Evolutionary conservation across 306 rosid species (phyloP).

Genomic region (Coriaria nepalensis): DNA sequence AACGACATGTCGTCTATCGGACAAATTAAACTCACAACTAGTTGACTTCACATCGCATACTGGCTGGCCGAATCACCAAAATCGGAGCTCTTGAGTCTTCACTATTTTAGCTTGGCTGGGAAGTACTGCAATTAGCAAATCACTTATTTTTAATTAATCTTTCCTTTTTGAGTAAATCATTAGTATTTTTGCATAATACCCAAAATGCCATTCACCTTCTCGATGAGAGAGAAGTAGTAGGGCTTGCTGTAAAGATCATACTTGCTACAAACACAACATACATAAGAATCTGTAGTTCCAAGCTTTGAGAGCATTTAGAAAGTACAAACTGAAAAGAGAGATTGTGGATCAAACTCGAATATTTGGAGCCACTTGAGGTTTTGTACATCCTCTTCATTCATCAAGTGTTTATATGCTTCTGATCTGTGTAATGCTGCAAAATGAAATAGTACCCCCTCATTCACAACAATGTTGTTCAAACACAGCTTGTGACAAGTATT

Average conservation of each 20-base stretch:
- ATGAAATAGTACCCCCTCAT: background rate
- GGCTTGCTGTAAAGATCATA: slow-evolving; percentile 85
- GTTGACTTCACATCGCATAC: too few species aligned
- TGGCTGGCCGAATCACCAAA: background rate
- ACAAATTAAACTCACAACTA: too few species aligned
- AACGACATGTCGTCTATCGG: too few species aligned
- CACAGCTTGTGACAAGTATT: too few species aligned
- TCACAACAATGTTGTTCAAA: too few species aligned
- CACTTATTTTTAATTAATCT: background rate
- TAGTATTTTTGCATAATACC: slow-evolving; percentile 71
- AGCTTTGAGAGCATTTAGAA: too few species aligned
- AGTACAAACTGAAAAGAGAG: too few species aligned
- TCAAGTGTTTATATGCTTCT: slow-evolving; percentile 54
- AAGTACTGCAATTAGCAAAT: slow-evolving; percentile 44
- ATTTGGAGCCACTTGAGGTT: slow-evolving; percentile 64
- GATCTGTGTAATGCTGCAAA: slow-evolving; percentile 55
- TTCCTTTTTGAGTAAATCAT: slow-evolving; percentile 61
- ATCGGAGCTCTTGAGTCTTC: slow-evolving; percentile 19
- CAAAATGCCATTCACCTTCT: slow-evolving; percentile 63
- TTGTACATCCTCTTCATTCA: slow-evolving; percentile 65
- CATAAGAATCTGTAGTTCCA: too few species aligned
- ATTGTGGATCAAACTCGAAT: slow-evolving; percentile 47
- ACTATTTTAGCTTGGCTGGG: slow-evolving; percentile 69
- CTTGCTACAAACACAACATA: slow-evolving; percentile 63
- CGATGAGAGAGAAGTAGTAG: slow-evolving; percentile 46